phyloP scores from a whole-genome alignment of 2,329 filamentous ascomycete genomes.

The Coniochaeta sp. region DNA sequence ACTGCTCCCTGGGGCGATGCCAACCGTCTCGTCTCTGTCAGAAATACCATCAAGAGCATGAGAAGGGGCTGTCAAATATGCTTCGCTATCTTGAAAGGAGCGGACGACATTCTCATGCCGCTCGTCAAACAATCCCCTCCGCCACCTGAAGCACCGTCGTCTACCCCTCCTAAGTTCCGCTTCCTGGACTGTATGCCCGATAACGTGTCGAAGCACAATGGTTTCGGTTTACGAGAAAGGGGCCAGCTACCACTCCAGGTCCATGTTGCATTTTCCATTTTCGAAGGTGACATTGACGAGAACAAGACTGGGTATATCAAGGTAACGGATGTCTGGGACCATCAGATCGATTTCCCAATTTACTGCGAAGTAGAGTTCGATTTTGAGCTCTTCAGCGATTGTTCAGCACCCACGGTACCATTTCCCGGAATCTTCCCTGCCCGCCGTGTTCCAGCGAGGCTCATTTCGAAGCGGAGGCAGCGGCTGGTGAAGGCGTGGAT shows the following conservation, averaged over 20 bases:
- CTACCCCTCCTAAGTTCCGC: not conserved
- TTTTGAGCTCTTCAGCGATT: not conserved
- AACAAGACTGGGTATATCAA: not conserved
- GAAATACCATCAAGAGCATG: not conserved
- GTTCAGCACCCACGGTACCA: not conserved
- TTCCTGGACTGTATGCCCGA: not conserved
- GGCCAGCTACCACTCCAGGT: not conserved
- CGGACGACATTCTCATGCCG: not conserved
- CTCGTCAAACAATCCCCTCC: not conserved
- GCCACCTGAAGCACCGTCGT: not conserved
- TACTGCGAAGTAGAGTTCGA: no score
- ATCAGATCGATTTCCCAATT: no score
- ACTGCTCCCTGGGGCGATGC: not conserved
- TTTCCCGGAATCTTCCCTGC: not conserved
- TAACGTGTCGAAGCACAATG: no score
- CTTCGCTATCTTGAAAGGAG: not conserved
- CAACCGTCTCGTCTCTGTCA: not conserved
- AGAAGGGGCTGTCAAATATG: not conserved
- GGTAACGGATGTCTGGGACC: no score
- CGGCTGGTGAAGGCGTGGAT: not conserved
- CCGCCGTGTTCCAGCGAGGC: not conserved
- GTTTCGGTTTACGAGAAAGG: not conserved
- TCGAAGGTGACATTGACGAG: not conserved
- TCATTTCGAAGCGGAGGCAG: not conserved
- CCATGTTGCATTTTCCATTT: not conserved